phyloP scores from a whole-genome alignment of 371 early-diverging fungal species.

The Synchytrium microbalum region DNA sequence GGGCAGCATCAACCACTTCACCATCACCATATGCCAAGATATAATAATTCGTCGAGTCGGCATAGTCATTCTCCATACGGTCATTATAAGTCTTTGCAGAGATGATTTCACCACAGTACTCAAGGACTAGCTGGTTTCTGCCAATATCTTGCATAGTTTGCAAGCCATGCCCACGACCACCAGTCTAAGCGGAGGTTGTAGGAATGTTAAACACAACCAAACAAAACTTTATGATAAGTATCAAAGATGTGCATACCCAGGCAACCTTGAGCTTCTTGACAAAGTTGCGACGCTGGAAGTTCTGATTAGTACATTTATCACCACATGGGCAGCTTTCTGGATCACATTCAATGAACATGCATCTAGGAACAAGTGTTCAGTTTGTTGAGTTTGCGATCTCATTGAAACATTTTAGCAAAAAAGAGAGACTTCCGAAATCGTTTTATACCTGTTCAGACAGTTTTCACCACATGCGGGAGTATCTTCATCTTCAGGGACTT shows the following conservation, averaged over 20 bases:
- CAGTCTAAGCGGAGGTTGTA: conserved; percentile 25
- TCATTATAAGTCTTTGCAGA: conserved; percentile 54
- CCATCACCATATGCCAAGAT: conserved; percentile 70
- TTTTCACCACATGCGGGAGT: conserved; percentile 58
- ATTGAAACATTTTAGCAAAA: background rate
- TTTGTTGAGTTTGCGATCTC: background rate
- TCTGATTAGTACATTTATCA: conserved; percentile 63
- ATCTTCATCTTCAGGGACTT: conserved; percentile 46
- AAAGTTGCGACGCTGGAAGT: conserved; percentile 54
- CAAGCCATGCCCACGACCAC: conserved; percentile 70
- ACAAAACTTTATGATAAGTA: conserved; percentile 3
- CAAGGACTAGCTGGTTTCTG: conserved; percentile 62
- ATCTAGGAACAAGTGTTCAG: conserved; percentile 9
- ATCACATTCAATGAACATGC: conserved; percentile 70
- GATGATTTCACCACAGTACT: conserved; percentile 87
- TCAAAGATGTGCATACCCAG: conserved; percentile 31
- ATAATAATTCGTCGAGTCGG: conserved; percentile 61
- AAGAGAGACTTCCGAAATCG: background rate
- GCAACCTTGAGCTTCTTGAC: conserved; percentile 55
- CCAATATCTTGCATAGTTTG: conserved; percentile 51
- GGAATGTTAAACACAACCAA: conserved; percentile 14
- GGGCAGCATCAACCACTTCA: conserved; percentile 70
- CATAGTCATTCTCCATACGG: conserved; percentile 66
- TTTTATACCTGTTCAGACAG: conserved; percentile 59
- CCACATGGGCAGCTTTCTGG: conserved; percentile 61